Evolutionary conservation across 2,329 filamentous ascomycete genomes (phyloP).

Genomic region (Aspergillus clavatus): DNA sequence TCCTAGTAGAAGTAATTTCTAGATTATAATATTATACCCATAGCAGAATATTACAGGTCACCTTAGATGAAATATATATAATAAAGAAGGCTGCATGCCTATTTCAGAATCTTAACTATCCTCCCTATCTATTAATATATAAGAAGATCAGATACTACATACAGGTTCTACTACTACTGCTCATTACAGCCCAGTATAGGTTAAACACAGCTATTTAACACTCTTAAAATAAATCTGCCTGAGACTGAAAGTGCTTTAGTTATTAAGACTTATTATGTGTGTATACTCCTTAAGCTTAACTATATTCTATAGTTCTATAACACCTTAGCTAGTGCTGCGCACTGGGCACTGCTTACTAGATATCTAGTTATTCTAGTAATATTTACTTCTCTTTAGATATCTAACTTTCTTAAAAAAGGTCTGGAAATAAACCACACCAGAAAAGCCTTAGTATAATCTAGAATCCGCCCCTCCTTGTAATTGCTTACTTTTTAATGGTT

Average conservation of each 20-base stretch:
- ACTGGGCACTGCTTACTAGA: conserved; percentile 50
- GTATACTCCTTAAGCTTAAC: conserved; percentile 48
- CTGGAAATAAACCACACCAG: conserved; percentile 25
- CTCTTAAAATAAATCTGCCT: neutral
- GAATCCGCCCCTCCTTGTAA: conserved; percentile 42
- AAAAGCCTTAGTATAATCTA: conserved; percentile 27
- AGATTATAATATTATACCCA: neutral
- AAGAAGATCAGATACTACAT: neutral
- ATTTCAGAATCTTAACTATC: neutral
- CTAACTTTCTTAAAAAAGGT: conserved; percentile 21
- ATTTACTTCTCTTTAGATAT: conserved; percentile 44
- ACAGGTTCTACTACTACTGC: neutral
- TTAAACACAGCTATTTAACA: neutral
- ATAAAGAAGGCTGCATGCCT: neutral
- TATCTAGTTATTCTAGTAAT: conserved; percentile 52
- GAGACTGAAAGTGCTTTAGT: neutral
- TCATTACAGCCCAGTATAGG: neutral
- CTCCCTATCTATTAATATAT: neutral
- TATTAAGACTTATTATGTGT: conserved; percentile 37
- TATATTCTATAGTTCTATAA: conserved; percentile 46
- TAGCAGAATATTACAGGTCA: neutral
- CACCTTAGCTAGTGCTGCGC: conserved; percentile 43
- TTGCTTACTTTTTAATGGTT: conserved; percentile 43
- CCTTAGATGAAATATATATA: neutral
- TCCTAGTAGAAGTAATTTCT: neutral